Evolutionary conservation across 2,329 filamentous ascomycete genomes (phyloP), one percentile per base, ranked within the genome.

Genomic region (Trichoderma asperellum): DNA sequence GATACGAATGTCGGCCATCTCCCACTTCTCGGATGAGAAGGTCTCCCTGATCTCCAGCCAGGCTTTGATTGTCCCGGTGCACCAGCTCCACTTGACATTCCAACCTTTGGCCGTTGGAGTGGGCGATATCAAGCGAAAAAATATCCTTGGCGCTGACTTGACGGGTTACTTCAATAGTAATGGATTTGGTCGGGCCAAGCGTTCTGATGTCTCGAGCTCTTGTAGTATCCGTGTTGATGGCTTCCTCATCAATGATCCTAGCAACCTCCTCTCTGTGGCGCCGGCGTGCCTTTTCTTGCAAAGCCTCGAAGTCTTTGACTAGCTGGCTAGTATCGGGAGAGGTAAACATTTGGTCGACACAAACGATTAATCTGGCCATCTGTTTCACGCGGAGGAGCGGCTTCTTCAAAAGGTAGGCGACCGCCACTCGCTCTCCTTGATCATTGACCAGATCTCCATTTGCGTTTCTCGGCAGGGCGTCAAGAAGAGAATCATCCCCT

Each of bases 11-110:
- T 16, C 91, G 89, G 6, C 87, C 86, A 64, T 88, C 87, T 56
- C 94, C 93, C n/a, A 94, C 89, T 79, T 98, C 94, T 73, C 95
- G 94, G 68, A 99, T 91, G 27, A 99, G 86, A n/a, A 99, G 78
- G 78, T 99, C 96, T 7, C 95, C 94, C 60, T 87, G 83, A 71
- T 91, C 87, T 3, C 87, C 87, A 43, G 87, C 84, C 60, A 88
- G 87, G n/a, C 86, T 84, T 29, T 89, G 84, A 74, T 93, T 93
- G 76, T 98, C 95, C 76, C 96, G 89, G 72, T 95, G 87, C 16
- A 98, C 86, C 35, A 99, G 78, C 78, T 99, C 96, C 18, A 97
- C 88, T 74, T 92, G 92, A 77, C 96, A 97, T 74, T 93, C 93
- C 56, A 99, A 86, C 70, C 94, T 86, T 77, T 98, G 95, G 2